These are phyloP conservation scores for Coemansia sp. DNA, from an alignment of 192 early-diverging fungal species.

Conservation along the genomic window DNA sequence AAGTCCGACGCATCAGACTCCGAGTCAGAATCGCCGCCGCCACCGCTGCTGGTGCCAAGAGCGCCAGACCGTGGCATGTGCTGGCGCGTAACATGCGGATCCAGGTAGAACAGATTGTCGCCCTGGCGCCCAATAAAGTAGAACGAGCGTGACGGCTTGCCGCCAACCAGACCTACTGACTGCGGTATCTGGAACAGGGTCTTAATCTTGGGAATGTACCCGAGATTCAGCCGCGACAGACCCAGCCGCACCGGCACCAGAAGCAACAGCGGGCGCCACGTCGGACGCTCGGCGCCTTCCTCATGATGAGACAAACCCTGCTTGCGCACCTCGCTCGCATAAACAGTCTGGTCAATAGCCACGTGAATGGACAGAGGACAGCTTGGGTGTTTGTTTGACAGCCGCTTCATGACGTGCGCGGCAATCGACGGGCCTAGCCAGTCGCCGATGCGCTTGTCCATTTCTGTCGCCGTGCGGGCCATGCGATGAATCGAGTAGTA, in stretches of 20 bases:
- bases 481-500: slow-evolving; percentile 52
- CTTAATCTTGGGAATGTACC: slow-evolving; percentile 46
- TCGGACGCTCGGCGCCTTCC: slow-evolving; percentile 15
- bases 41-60: not conserved
- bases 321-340: slow-evolving; percentile 45
- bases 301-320: slow-evolving; percentile 19
- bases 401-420: slow-evolving; percentile 50
- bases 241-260: slow-evolving; percentile 54
- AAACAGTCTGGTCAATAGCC: slow-evolving; percentile 50
- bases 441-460: slow-evolving; percentile 53
- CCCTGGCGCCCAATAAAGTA: slow-evolving; percentile 50
- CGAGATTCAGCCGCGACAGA: slow-evolving; percentile 38
- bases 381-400: slow-evolving; percentile 36
- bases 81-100: slow-evolving; percentile 51
- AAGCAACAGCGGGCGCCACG: slow-evolving; percentile 40
- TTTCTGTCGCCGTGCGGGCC: slow-evolving; percentile 46
- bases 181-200: slow-evolving; percentile 52
- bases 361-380: slow-evolving; percentile 50
- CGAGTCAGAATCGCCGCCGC: slow-evolving; percentile 14
- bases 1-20: slow-evolving; percentile 48
- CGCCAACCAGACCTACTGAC: slow-evolving; percentile 50
- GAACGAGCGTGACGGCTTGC: slow-evolving; percentile 49
- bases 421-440: slow-evolving; percentile 54
- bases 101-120: slow-evolving; percentile 50
- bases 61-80: slow-evolving; percentile 26